A percentile compares a stretch with the other conserved stretches of the same genome.
phyloP scores from a whole-genome alignment of 108 stramenopile genomes.

The Stephanodiscus minutulus region DNA sequence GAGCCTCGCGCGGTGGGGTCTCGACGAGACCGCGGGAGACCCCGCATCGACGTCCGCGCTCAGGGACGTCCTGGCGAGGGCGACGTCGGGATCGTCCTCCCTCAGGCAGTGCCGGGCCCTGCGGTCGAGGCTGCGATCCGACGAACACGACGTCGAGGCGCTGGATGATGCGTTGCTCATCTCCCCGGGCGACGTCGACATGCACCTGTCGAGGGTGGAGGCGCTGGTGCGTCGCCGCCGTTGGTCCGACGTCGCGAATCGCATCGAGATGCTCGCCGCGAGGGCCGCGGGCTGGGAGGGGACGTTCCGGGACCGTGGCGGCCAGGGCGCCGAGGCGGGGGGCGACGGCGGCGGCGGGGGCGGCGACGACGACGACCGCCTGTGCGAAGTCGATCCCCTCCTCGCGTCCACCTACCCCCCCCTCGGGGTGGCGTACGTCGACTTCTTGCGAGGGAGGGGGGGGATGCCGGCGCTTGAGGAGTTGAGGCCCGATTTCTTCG shows the following conservation, averaged over 20 bases:
- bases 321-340: too few species aligned
- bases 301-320: slow-evolving; percentile 27
- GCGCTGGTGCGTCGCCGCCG: slow-evolving; percentile 14
- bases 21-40: slow-evolving; percentile 4
- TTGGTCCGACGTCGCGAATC: slow-evolving; percentile 48
- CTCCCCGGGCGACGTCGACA: slow-evolving; percentile 24
- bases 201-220: slow-evolving; percentile 28
- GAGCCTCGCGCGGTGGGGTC: slow-evolving; percentile 21
- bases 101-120: not conserved
- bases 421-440: too few species aligned
- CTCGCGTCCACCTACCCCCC: not conserved
- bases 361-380: too few species aligned
- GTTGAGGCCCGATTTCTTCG: slow-evolving; percentile 34
- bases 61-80: not conserved
- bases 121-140: not conserved
- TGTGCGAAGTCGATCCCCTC: slow-evolving; percentile 22
- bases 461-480: slow-evolving; percentile 9
- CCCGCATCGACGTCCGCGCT: not conserved
- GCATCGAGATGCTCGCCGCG: slow-evolving; percentile 40
- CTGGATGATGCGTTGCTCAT: slow-evolving; percentile 20
- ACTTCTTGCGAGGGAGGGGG: not conserved
- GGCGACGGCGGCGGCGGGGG: too few species aligned
- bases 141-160: not conserved
- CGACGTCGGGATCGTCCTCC: slow-evolving; percentile 6
- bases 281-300: slow-evolving; percentile 20